Evolutionary conservation across 345 rosid species (phyloP).

Genomic region (Abelmoschus esculentus): DNA sequence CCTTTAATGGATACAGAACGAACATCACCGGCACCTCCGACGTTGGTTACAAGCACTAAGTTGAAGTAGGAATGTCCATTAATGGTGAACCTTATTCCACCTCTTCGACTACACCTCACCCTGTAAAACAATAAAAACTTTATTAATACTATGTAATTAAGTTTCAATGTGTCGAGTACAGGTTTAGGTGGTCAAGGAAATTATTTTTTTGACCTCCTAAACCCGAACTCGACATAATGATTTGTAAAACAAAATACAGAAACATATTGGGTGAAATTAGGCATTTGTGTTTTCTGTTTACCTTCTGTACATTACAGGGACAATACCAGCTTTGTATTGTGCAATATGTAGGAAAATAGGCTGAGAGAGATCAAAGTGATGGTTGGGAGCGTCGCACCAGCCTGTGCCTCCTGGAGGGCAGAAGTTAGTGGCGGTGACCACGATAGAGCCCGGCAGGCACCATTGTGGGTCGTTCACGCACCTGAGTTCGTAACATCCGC

Average conservation of each 20-base stretch:
- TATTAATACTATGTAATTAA: too few relatives aligned
- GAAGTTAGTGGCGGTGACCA: constrained; percentile 81
- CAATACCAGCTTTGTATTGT: constrained; percentile 56
- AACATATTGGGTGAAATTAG: background rate
- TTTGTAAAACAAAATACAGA: background rate
- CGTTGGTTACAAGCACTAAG: constrained; percentile 60
- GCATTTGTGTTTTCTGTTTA: background rate
- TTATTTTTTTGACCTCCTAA: too few relatives aligned
- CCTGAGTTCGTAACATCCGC: constrained; percentile 49
- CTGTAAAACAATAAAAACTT: constrained; percentile 16
- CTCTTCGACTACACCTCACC: constrained; percentile 57
- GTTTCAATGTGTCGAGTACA: too few relatives aligned
- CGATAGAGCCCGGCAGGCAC: constrained; percentile 66
- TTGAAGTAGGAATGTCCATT: constrained; percentile 80
- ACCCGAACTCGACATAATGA: too few relatives aligned
- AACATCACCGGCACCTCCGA: constrained; percentile 74
- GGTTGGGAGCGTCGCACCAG: constrained; percentile 73
- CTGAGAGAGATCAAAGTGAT: constrained; percentile 73
- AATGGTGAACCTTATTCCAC: constrained; percentile 66
- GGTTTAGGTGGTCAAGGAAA: too few relatives aligned
- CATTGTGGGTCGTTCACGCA: constrained; percentile 69
- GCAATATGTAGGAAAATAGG: constrained; percentile 66
- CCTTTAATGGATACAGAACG: constrained; percentile 59
- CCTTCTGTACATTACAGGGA: constrained; percentile 76
- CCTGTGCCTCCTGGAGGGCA: constrained; percentile 67